Percentiles rank a stretch among this genome's conserved stretches.
These are phyloP conservation scores for Leccinum rimulosum DNA, from an alignment of 768 basidiomycete genomes.

Conservation along the genomic window DNA sequence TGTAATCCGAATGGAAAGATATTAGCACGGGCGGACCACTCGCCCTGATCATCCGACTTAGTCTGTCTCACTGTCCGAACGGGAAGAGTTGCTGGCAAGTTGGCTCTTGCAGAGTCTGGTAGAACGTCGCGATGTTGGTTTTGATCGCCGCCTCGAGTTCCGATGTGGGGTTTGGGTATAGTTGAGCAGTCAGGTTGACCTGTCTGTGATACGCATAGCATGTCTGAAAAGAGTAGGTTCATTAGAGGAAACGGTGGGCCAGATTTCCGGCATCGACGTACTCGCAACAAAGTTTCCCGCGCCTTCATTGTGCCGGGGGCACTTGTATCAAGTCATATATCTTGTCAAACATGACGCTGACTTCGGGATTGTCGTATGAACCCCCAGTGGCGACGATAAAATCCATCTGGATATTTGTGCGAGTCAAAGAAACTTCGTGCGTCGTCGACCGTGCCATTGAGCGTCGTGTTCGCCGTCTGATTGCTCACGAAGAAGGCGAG, in stretches of 20 bases:
- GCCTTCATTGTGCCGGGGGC: conserved; percentile 19
- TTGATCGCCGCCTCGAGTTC: conserved; percentile 23
- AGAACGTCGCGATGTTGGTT: conserved; percentile 18
- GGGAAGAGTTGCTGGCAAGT: conserved; percentile 20
- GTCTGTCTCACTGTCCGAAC: conserved; percentile 10
- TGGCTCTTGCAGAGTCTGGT: conserved; percentile 8
- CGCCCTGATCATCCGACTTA: not conserved
- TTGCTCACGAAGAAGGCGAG: conserved; percentile 25
- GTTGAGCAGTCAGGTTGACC: conserved; percentile 15
- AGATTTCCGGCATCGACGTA: conserved; percentile 4
- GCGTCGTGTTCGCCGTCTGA: conserved; percentile 19
- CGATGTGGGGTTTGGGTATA: conserved; percentile 22
- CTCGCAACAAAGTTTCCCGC: conserved; percentile 15
- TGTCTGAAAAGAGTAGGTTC: conserved; percentile 4
- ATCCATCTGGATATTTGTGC: conserved; percentile 20
- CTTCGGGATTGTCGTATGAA: conserved; percentile 3
- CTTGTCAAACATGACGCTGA: not conserved
- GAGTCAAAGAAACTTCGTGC: conserved; percentile 19
- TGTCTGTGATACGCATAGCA: conserved; percentile 23
- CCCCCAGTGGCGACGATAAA: conserved; percentile 16
- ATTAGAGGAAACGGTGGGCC: not conserved
- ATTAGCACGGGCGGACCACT: not conserved
- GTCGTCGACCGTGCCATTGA: conserved; percentile 10
- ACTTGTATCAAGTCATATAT: conserved; percentile 5
- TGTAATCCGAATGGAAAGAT: not conserved